phyloP scores from a whole-genome alignment of 2,329 filamentous ascomycete species.

The Teratosphaeria nubilosa region DNA sequence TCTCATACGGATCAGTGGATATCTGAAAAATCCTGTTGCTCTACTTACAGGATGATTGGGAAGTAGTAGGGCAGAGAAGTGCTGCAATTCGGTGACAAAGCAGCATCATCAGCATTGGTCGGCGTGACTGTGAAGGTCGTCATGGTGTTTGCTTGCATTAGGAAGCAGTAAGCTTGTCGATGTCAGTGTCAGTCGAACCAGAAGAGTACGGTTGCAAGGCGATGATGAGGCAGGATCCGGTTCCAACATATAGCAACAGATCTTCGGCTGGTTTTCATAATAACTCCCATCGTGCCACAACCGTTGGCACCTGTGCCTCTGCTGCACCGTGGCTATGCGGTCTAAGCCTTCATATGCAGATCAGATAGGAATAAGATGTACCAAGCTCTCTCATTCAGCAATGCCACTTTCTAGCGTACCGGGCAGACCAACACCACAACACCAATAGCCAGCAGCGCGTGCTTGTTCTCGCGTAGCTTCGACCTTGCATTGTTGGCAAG shows the following conservation, averaged over 20 bases:
- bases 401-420: neutral
- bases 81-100: neutral
- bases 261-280: no score
- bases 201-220: neutral
- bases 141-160: neutral
- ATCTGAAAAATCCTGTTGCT: neutral
- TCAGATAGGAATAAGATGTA: neutral
- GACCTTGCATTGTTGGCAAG: neutral
- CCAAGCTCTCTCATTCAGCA: neutral
- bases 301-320: neutral
- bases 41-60: neutral
- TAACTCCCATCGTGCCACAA: no score
- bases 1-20: neutral
- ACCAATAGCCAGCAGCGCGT: neutral
- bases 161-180: neutral
- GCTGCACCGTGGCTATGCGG: neutral
- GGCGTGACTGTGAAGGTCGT: neutral
- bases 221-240: neutral
- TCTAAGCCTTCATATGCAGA: neutral
- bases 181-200: neutral
- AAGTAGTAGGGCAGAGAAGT: neutral
- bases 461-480: neutral
- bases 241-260: neutral
- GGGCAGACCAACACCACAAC: neutral
- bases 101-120: neutral